Percentiles rank a stretch among this genome's conserved stretches.
Conservation (phyloP, 1,139 yeast genomes). For the Scheffersomyces insectosa region DNA sequence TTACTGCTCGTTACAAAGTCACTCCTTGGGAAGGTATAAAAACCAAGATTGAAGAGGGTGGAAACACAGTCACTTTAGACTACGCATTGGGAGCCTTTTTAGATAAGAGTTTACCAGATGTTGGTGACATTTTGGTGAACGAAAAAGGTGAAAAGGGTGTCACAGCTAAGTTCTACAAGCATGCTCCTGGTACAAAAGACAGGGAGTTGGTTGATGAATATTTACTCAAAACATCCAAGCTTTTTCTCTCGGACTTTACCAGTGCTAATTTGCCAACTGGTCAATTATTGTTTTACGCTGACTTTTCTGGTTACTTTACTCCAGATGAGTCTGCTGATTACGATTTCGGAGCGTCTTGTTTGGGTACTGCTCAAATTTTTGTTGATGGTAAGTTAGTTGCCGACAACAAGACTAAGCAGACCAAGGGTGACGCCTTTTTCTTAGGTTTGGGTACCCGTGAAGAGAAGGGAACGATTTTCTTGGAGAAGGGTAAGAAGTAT, state of each 20-base stretch:
- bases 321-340: conserved; percentile 52
- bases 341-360: conserved; percentile 49
- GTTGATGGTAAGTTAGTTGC: conserved; percentile 53
- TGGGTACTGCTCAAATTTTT: conserved; percentile 56
- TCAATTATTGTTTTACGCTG: conserved; percentile 40
- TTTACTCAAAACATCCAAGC: conserved; percentile 30
- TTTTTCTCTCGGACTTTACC: conserved; percentile 52
- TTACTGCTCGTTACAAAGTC: conserved; percentile 45
- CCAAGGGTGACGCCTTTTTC: conserved; percentile 46
- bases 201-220: conserved; percentile 39
- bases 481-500: conserved; percentile 47
- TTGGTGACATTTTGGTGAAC: conserved; percentile 20
- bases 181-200: conserved; percentile 34
- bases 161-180: conserved; percentile 33
- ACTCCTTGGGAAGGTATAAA: conserved; percentile 46
- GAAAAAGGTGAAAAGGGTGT: conserved; percentile 41
- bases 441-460: conserved; percentile 53
- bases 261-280: conserved; percentile 24
- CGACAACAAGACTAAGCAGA: conserved; percentile 57
- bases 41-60: conserved; percentile 12
- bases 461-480: conserved; percentile 35
- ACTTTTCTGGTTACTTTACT: conserved; percentile 41
- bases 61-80: conserved; percentile 13
- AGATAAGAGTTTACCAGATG: conserved; percentile 33
- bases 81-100: conserved; percentile 34